A percentile compares a stretch with the other conserved stretches of the same genome.
Conservation (phyloP, 1,284 basidiomycete genomes). For the Ustilago crameri region DNA sequence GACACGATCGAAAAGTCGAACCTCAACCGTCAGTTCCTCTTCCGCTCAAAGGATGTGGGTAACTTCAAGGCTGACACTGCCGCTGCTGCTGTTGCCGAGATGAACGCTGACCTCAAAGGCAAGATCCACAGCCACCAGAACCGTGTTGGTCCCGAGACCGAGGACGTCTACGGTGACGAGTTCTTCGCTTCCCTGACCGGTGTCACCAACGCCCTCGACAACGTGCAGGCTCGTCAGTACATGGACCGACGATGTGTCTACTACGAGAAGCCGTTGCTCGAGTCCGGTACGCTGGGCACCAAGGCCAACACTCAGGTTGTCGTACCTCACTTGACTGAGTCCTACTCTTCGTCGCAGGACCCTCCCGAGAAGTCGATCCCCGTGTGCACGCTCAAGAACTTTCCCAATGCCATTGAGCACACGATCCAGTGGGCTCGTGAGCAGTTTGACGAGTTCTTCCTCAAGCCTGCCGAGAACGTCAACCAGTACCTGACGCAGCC, state of each 20-base stretch:
- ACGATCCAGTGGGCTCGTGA: slow-evolving; percentile 95
- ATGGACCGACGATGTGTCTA: slow-evolving; percentile 99
- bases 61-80: slow-evolving; percentile 98
- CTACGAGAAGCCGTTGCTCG: slow-evolving; percentile 94
- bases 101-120: slow-evolving; percentile 92
- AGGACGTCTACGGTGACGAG: slow-evolving; percentile 90
- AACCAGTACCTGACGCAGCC: slow-evolving; percentile 97
- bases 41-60: slow-evolving; percentile 95
- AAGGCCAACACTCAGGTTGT: slow-evolving; percentile 99
- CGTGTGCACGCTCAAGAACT: slow-evolving; percentile 98
- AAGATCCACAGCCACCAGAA: slow-evolving; percentile 92
- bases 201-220: slow-evolving; percentile 99
- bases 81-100: slow-evolving; percentile 88
- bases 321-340: slow-evolving; percentile 94
- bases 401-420: slow-evolving; percentile 98
- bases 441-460: slow-evolving; percentile 91
- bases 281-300: slow-evolving; percentile 97
- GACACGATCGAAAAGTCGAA: slow-evolving; percentile 99
- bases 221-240: slow-evolving; percentile 93
- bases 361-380: slow-evolving; percentile 98
- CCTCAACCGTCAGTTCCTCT: slow-evolving; percentile 97
- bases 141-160: slow-evolving; percentile 87
- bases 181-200: slow-evolving; percentile 88
- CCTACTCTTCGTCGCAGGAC: slow-evolving; percentile 97
- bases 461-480: slow-evolving; percentile 92